These are phyloP conservation scores for Thymus mandschuricus DNA, from an alignment of 257 asterid genomes.

Conservation along the genomic window DNA sequence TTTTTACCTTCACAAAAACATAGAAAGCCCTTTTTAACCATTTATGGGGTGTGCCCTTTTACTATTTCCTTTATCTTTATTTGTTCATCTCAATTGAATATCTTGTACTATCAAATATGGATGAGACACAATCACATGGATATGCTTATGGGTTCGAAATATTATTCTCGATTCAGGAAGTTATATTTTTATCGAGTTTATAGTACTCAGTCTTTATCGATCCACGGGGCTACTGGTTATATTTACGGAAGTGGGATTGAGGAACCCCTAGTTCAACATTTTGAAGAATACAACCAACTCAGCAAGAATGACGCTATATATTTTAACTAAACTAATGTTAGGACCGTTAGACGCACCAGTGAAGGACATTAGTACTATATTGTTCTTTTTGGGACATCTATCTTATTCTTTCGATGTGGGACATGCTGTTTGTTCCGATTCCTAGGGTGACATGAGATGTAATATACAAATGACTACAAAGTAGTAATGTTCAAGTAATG, in stretches of 20 bases:
- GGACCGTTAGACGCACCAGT: too few relatives aligned
- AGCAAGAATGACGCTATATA: background rate
- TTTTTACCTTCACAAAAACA: constrained; percentile 20
- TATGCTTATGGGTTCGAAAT: too few relatives aligned
- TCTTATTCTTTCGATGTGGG: too few relatives aligned
- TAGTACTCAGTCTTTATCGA: too few relatives aligned
- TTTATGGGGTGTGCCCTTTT: constrained; percentile 8
- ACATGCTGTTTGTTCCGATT: too few relatives aligned
- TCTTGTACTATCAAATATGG: background rate
- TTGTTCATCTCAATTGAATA: constrained; percentile 1
- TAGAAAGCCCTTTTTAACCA: constrained; percentile 16
- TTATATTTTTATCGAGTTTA: background rate
- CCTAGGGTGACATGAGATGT: background rate
- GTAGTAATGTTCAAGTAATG: constrained; percentile 30
- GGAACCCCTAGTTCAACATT: too few relatives aligned
- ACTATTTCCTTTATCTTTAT: background rate
- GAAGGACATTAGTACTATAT: too few relatives aligned
- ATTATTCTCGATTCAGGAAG: background rate
- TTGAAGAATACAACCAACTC: background rate
- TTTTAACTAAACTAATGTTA: too few relatives aligned
- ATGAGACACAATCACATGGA: background rate
- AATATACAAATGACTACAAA: constrained; percentile 8
- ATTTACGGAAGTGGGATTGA: too few relatives aligned
- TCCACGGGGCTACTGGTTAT: too few relatives aligned
- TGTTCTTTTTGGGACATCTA: too few relatives aligned